Base-by-base conservation (phyloP, 768 basidiomycete genomes). In the Lentinula detonsa region DNA sequence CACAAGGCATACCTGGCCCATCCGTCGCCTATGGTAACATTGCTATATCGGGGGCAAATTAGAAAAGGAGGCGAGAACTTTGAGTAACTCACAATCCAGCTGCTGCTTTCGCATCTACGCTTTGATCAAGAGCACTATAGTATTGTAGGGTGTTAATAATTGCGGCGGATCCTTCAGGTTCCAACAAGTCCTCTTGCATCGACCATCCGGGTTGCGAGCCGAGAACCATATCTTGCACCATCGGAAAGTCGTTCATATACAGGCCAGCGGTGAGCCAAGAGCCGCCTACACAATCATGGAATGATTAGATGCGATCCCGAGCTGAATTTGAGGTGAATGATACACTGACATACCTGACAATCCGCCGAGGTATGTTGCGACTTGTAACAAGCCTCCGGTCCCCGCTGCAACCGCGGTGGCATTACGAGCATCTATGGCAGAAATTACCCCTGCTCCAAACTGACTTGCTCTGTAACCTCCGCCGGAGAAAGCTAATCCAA, bases 241-340 rank as follows among this genome's bases (percentile, higher is more conserved):
- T 76, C 1, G 87, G 86, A 75, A 85, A 87, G 66, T 87, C 76
- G 64, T 89, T 89, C 68, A 85, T 77, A 23, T 78, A 68, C 62
- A 92, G 72, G 0, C 88, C 91, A 0, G 81, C 81, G 0, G 82
- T 80, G 4, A 87, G 69, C 88, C 88, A 91, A 2, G 87, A 85
- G 2, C 89, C 89, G 18, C 86, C 86, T 86, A 56, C n/a, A 16
- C 16, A 15, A 40, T 28, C 28, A 23, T 23, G 28, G 2, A 40
- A 23, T 10, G 50, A 18, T 6, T 59, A 48, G 16, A 37, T 28
- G 15, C 49, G 3, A 56, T 49, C 34, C 49, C 52, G 37, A 18
- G 57, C 28, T 4, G 13, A 10, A 15, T 57, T 50, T 8, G 34
- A 56, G 49, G 4, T 33, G 13, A 43, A 52, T 1, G 28, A 6